Percentiles rank a stretch among this genome's conserved stretches.
phyloP scores from a whole-genome alignment of 345 rosid species.

The Salix dunnii region DNA sequence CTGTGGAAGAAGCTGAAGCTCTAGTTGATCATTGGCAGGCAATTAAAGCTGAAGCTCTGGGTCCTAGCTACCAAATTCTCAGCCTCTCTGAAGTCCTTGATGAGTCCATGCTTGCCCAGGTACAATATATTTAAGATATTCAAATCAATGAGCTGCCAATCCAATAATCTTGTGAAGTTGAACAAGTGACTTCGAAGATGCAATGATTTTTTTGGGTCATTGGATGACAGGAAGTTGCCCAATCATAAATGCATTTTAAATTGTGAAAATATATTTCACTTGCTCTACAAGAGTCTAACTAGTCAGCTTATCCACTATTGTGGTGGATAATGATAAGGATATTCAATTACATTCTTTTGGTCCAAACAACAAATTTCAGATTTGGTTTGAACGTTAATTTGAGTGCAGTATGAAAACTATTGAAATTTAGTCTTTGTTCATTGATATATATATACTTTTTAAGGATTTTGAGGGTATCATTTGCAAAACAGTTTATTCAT shows the following conservation, averaged over 20 bases:
- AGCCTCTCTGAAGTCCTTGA: conserved; percentile 75
- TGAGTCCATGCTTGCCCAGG: conserved; percentile 90
- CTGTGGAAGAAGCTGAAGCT: conserved; percentile 80
- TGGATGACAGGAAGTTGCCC: neutral
- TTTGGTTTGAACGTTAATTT: neutral
- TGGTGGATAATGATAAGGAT: neutral
- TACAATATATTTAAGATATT: conserved; percentile 20
- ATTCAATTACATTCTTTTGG: neutral
- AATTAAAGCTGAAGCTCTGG: conserved; percentile 88
- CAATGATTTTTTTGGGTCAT: neutral
- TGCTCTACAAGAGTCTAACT: neutral
- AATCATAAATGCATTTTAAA: neutral
- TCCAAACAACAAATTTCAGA: neutral
- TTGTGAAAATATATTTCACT: neutral
- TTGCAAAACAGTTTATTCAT: neutral
- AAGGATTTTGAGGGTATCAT: neutral
- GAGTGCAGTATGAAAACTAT: neutral
- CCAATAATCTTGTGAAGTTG: neutral
- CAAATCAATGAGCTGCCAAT: neutral
- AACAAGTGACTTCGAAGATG: neutral
- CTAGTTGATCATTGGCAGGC: conserved; percentile 90
- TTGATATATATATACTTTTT: no score
- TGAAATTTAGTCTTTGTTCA: neutral
- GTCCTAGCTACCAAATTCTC: conserved; percentile 60
- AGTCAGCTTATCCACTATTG: neutral